Conservation (phyloP, 2,329 filamentous ascomycete genomes). For the Cladobotryum protrusum region DNA sequence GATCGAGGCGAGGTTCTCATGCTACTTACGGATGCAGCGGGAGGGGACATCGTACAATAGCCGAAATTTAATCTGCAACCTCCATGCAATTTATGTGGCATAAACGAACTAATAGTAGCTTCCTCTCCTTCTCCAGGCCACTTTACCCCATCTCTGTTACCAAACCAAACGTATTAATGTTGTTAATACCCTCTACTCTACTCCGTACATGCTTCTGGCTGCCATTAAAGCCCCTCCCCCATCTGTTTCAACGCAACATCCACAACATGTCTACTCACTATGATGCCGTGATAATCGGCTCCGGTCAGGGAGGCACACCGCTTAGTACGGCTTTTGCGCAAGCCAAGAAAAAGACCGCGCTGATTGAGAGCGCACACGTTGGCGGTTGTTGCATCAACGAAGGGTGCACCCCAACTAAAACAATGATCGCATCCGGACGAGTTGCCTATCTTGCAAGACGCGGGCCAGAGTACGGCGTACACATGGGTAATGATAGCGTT, state of each 20-base stretch:
- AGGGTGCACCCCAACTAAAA: constrained; percentile 53
- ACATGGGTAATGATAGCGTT: constrained; percentile 15
- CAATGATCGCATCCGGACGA: constrained; percentile 47
- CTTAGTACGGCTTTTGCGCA: constrained; percentile 41
- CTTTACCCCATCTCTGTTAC: no score
- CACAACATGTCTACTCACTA: constrained; percentile 12
- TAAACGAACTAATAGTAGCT: no score
- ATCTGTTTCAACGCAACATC: neutral
- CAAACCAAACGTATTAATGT: no score
- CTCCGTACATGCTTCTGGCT: no score
- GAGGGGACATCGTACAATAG: no score
- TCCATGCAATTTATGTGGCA: no score
- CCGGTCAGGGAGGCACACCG: constrained; percentile 46
- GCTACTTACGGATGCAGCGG: no score
- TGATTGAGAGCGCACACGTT: constrained; percentile 43
- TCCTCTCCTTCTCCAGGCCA: no score
- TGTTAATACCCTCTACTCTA: no score
- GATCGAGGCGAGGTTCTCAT: no score
- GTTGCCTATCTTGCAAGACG: constrained; percentile 40
- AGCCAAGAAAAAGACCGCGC: constrained; percentile 36
- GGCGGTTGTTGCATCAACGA: constrained; percentile 51
- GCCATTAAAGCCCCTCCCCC: no score
- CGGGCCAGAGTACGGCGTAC: constrained; percentile 40
- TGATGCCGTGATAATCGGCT: constrained; percentile 41
- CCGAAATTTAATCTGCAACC: no score